Conservation (phyloP, 164 flowering plant genomes). For the Umbilicus rupestris region DNA sequence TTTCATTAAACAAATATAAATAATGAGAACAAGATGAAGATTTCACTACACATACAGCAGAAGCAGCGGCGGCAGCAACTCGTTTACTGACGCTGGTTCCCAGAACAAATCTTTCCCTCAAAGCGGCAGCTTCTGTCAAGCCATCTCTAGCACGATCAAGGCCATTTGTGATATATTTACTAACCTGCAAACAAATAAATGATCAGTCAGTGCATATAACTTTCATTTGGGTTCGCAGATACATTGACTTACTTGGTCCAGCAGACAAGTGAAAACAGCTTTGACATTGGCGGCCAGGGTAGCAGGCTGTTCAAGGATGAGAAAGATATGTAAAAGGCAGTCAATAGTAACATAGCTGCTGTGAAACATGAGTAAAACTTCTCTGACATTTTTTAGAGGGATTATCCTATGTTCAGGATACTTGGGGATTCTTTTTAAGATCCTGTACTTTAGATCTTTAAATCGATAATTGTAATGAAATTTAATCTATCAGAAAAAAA, state of each 20-base stretch:
- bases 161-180: slow-evolving; percentile 84
- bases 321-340: neutral
- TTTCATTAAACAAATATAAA: neutral
- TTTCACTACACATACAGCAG: slow-evolving; percentile 69
- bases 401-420: too few species aligned
- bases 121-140: slow-evolving; percentile 85
- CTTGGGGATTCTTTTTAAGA: too few species aligned
- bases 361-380: neutral
- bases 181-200: slow-evolving; percentile 42
- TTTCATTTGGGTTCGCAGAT: neutral
- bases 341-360: neutral
- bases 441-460: too few species aligned
- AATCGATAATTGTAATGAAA: too few species aligned
- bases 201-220: slow-evolving; percentile 6
- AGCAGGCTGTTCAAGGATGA: slow-evolving; percentile 56
- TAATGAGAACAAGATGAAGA: slow-evolving; percentile 6
- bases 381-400: too few species aligned
- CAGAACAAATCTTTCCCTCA: slow-evolving; percentile 88
- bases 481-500: too few species aligned
- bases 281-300: slow-evolving; percentile 80
- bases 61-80: slow-evolving; percentile 98
- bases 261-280: slow-evolving; percentile 77
- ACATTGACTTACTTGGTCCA: slow-evolving; percentile 73
- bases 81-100: slow-evolving; percentile 81
- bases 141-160: slow-evolving; percentile 91